phyloP scores from a whole-genome alignment of 305 asterid genomes.

The Rubia tinctorum region DNA sequence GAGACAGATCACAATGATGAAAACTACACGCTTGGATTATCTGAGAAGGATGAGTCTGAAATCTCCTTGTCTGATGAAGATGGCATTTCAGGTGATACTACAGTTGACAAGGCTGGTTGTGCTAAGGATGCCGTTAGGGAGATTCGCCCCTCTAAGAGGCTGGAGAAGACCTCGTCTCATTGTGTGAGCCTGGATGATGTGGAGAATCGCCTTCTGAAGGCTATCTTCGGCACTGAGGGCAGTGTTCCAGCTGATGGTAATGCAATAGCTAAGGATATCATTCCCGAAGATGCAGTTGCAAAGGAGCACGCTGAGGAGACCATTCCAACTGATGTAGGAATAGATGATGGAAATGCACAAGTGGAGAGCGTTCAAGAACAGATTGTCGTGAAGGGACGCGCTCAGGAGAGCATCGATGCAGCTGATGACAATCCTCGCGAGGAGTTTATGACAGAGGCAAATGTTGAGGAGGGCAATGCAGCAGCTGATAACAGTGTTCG shows the following conservation, averaged over 20 bases:
- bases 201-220: not conserved
- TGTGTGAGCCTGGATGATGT: not conserved
- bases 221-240: not conserved
- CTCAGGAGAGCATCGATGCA: not conserved
- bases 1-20: not conserved
- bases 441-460: too few relatives aligned
- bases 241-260: not conserved
- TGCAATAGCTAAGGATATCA: not conserved
- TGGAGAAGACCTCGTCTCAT: not conserved
- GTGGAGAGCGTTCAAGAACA: too few relatives aligned
- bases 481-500: too few relatives aligned
- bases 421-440: too few relatives aligned
- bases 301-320: not conserved
- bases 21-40: not conserved
- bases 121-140: not conserved
- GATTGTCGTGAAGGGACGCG: not conserved
- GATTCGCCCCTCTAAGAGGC: not conserved
- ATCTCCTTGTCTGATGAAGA: not conserved
- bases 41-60: not conserved
- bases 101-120: too few relatives aligned
- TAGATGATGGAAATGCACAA: too few relatives aligned
- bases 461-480: not conserved
- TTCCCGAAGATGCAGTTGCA: not conserved
- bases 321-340: not conserved
- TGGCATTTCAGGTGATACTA: not conserved